phyloP scores from a whole-genome alignment of 345 rosid species.

The Citrus sinensis region DVS_A1.0 CM039167.1:23528001-23528500 shows the following conservation, averaged over 20 bases:
- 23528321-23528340: no score
- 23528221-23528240: background rate
- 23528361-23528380: no score
- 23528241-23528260: background rate
- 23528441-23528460: no score
- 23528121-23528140: constrained; percentile 81
- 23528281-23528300: no score
- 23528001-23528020: constrained; percentile 81
- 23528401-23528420: no score
- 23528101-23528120: constrained; percentile 73
- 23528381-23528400: no score
- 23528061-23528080: constrained; percentile 80
- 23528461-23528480: no score
- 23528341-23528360: no score
- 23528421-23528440: no score
- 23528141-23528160: constrained; percentile 82
- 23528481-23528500: no score
- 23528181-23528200: constrained; percentile 68
- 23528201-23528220: constrained; percentile 62
- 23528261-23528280: no score
- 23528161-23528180: constrained; percentile 56
- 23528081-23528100: constrained; percentile 79
- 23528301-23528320: no score
- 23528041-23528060: constrained; percentile 97
- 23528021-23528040: constrained; percentile 83